Base-by-base conservation (phyloP, 805 yeast genomes). In the Kazachstania martiniae region DNA sequence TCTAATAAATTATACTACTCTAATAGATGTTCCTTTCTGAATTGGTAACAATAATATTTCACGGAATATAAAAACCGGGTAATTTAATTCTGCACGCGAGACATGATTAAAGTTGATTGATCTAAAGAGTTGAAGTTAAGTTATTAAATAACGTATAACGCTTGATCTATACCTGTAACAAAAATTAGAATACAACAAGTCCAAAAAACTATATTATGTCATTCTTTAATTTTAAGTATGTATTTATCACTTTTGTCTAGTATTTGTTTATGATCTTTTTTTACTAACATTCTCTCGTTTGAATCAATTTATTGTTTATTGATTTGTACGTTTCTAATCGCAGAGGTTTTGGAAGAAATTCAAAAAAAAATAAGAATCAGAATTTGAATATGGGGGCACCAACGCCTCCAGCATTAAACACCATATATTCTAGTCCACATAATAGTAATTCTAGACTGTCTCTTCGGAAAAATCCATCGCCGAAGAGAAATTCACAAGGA, bases 271-370 rank as follows among this genome's bases (percentile, higher is more conserved):
- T 8, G 12, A 2, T 10, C 4, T 12, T 24, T 17, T 30, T 31
- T 28, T 37, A 34, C 40, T 37, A 37, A 37, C 40, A 28, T 9
- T n/a, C 10, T 12, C 21, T 12, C 22, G 32, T 18, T 37, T 21
- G 27, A 30, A 37, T n/a, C n/a, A n/a, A n/a, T n/a, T n/a, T n/a
- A n/a, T n/a, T n/a, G n/a, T n/a, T n/a, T n/a, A n/a, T n/a, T n/a
- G n/a, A n/a, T n/a, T n/a, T n/a, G n/a, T n/a, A n/a, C n/a, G n/a
- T n/a, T n/a, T n/a, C n/a, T n/a, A n/a, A n/a, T n/a, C n/a, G n/a
- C 36, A 68, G 74, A 51, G 77, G 80, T 8, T 71, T 75, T 41
- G 77, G 80, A n/a, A 66, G 80, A 47, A 60, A 61, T 35, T 63
- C 69, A 12, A 67, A 68, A 36, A 67, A 67, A 50, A 65, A 53